These are phyloP conservation scores for Chaetomiaceae sp. DNA, from an alignment of 2,329 filamentous ascomycete genomes.

Conservation along the genomic window DNA sequence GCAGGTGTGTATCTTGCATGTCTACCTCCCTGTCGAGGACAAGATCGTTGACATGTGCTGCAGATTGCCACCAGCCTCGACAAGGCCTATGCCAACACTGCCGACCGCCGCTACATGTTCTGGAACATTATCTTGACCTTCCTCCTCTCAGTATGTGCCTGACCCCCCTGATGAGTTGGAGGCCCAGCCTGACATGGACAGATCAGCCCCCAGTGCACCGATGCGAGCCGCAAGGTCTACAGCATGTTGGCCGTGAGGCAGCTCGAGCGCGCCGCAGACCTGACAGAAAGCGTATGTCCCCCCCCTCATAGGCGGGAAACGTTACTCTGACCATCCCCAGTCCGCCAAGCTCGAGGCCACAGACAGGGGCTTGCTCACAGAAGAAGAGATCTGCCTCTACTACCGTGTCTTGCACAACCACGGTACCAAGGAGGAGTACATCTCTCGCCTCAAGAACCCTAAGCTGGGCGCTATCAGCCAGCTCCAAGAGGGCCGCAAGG, in stretches of 20 bases:
- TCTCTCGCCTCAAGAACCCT: constrained; percentile 36
- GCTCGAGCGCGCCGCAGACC: constrained; percentile 45
- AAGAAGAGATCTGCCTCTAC: constrained; percentile 48
- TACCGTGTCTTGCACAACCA: constrained; percentile 44
- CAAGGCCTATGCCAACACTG: constrained; percentile 43
- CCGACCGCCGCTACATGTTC: constrained; percentile 47
- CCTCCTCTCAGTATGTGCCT: constrained; percentile 48
- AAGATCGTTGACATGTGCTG: too few relatives aligned
- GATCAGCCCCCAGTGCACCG: constrained; percentile 43
- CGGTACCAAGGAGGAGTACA: constrained; percentile 38
- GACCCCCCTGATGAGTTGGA: too few relatives aligned
- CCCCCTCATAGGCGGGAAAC: too few relatives aligned
- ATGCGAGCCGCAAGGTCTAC: constrained; percentile 48
- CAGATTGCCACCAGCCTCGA: constrained; percentile 53
- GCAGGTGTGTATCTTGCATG: constrained; percentile 37
- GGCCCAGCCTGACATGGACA: constrained; percentile 28
- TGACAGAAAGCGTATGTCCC: constrained; percentile 38
- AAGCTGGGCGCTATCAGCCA: constrained; percentile 40
- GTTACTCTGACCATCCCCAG: constrained; percentile 10
- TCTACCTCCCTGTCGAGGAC: neutral
- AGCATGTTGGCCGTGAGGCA: constrained; percentile 47
- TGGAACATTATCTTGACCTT: constrained; percentile 52
- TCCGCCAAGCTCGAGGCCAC: constrained; percentile 27
- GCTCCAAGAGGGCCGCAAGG: constrained; percentile 43
- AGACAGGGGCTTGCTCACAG: constrained; percentile 37